Percentiles rank a stretch among this genome's conserved stretches.
These are phyloP conservation scores for Alternaria conjuncta DNA, from an alignment of 2,329 filamentous ascomycete species.

Conservation along the genomic window DNA sequence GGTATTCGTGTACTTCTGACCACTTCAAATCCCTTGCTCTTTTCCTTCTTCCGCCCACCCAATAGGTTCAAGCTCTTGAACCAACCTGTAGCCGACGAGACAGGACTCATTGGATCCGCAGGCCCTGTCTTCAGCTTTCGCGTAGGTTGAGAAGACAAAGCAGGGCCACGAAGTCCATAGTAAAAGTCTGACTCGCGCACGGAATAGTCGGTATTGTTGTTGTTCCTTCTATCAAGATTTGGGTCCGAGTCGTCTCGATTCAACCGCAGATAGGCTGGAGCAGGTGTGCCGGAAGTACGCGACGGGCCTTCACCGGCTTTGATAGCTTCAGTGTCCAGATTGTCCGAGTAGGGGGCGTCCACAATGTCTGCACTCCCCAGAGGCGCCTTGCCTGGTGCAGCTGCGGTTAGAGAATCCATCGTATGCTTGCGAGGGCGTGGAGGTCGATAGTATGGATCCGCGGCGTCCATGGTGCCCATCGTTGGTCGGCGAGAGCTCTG, in stretches of 20 bases:
- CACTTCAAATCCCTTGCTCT: conserved; percentile 95
- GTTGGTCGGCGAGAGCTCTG: conserved; percentile 51
- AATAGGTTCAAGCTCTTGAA: conserved; percentile 72
- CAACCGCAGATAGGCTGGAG: conserved; percentile 61
- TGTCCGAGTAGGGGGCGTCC: conserved; percentile 55
- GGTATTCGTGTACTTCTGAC: conserved; percentile 89
- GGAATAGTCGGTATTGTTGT: conserved; percentile 76
- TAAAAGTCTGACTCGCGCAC: conserved; percentile 97
- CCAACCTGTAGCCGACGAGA: conserved; percentile 89
- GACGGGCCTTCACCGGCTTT: conserved; percentile 45
- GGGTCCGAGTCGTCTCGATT: conserved; percentile 59
- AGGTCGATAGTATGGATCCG: conserved; percentile 88
- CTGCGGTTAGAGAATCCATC: conserved; percentile 59
- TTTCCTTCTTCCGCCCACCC: conserved; percentile 87
- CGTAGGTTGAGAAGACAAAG: conserved; percentile 79
- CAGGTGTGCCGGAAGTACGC: conserved; percentile 38
- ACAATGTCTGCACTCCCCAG: conserved; percentile 56
- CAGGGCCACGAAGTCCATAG: conserved; percentile 88
- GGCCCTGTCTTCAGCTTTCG: conserved; percentile 91
- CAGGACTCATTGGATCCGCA: conserved; percentile 89
- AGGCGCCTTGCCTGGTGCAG: conserved; percentile 53
- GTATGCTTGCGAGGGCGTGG: conserved; percentile 71
- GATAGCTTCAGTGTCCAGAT: conserved; percentile 41
- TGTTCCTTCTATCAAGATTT: conserved; percentile 61
- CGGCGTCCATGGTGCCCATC: conserved; percentile 43